Base-by-base conservation (phyloP, 768 basidiomycete species). In the Rubroboletus pulcherrimus region DNA sequence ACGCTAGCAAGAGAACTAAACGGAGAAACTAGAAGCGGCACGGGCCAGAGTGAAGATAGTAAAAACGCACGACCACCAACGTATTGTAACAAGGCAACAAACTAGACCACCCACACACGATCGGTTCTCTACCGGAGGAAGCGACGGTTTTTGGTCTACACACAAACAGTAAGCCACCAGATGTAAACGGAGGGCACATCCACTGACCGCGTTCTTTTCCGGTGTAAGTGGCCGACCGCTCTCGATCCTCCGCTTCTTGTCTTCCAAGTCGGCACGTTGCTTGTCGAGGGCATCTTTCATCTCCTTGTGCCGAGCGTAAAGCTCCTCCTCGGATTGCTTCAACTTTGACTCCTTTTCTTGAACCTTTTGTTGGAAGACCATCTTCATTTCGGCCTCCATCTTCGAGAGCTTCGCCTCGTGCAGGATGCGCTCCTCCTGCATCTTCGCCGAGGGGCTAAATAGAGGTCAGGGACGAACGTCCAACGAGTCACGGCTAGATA, bases 311-410 rank as follows among this genome's bases (percentile, higher is more conserved):
- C 96, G 87, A 56, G 95, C 90, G 71, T 99, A 99, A 17, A 99
- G 83, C 78, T 98, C 97, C 77, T 98, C 97, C 75, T 99, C 97
- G 51, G 90, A 93, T 74, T 98, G 97, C 78, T 98, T 98, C 71
- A 99, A 82, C 76, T 98, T 98, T 61, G 93, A 84, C 72, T 99
- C 97, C 80, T 99, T 98, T 73, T 99, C 97, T 72, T 94, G 93
- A 53, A 99, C 97, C 74, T 99, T 99, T 76, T 98, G 97, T 71
- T 95, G 94, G 93, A 99, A 99, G 65, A 99, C 97, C 92, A 96
- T 93, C 85, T 98, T 98, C 97, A 99, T 99, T 81, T 98, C 97
- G 53, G 94, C 91, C 77, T 99, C 97, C 89, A 98, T 98, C 86
- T 99, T 99, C 53, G 92, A 84, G 52, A 99, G 84, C 74, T 98